Percentiles rank a stretch among this genome's conserved stretches.
Evolutionary conservation across 306 rosid genomes (phyloP).

Genomic region (Trifolium fragiferum): DNA sequence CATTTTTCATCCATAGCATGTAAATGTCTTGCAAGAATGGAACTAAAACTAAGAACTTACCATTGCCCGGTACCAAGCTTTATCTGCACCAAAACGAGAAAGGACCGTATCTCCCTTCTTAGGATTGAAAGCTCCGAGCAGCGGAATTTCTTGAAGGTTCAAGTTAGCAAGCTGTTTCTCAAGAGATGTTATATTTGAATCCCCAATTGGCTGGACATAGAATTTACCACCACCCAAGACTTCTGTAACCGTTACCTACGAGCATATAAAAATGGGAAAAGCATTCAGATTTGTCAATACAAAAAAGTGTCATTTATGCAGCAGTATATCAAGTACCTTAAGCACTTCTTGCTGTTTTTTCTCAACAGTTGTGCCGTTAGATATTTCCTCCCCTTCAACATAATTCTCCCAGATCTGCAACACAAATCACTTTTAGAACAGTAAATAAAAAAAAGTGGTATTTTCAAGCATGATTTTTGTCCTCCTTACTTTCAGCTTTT

Average conservation of each 20-base stretch:
- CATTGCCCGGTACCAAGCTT: conserved; percentile 95
- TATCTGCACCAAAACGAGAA: conserved; percentile 74
- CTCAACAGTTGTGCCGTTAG: conserved; percentile 70
- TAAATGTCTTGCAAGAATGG: conserved; percentile 23
- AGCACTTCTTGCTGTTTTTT: conserved; percentile 92
- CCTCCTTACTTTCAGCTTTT: conserved; percentile 82
- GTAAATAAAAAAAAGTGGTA: conserved; percentile 26
- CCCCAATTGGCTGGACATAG: conserved; percentile 89
- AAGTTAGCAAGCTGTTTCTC: conserved; percentile 86
- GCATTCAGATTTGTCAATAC: conserved; percentile 39
- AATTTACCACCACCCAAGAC: conserved; percentile 89
- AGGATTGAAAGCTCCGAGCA: conserved; percentile 88
- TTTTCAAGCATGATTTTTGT: background rate
- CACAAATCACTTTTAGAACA: conserved; percentile 47
- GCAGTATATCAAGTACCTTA: conserved; percentile 58
- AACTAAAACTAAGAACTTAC: conserved; percentile 52
- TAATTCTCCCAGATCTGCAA: conserved; percentile 96
- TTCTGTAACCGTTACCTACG: conserved; percentile 82
- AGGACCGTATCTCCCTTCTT: conserved; percentile 94
- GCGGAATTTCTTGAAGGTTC: conserved; percentile 86
- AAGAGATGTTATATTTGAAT: conserved; percentile 76
- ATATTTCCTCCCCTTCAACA: conserved; percentile 91
- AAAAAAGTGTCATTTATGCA: conserved; percentile 16
- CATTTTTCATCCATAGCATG: conserved; percentile 12
- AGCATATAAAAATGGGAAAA: conserved; percentile 25